A percentile compares a stretch with the other conserved stretches of the same genome.
Evolutionary conservation across 768 basidiomycete genomes (phyloP).

Genomic region (Butyriboletus loyo): DNA sequence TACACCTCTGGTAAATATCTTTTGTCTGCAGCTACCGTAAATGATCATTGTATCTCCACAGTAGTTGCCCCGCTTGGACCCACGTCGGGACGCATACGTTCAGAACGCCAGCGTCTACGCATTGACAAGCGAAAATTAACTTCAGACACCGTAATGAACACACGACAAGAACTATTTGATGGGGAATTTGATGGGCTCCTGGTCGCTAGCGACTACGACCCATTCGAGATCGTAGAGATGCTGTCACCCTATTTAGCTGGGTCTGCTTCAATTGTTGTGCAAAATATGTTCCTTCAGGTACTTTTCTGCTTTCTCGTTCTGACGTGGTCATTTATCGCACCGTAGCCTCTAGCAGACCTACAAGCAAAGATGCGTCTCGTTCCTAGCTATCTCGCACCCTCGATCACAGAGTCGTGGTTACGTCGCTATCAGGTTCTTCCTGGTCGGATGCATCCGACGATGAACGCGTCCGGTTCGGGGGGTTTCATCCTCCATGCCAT

Average conservation of each 20-base stretch:
- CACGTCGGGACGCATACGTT: slow-evolving; percentile 55
- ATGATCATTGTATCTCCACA: slow-evolving; percentile 24
- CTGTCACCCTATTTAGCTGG: slow-evolving; percentile 78
- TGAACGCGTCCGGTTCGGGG: slow-evolving; percentile 86
- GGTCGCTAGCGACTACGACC: slow-evolving; percentile 82
- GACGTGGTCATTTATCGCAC: slow-evolving; percentile 5
- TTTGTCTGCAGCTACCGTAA: not conserved
- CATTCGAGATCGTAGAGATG: slow-evolving; percentile 72
- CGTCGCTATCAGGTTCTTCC: slow-evolving; percentile 95
- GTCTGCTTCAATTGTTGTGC: slow-evolving; percentile 82
- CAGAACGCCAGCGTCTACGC: slow-evolving; percentile 68
- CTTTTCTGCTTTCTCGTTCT: slow-evolving; percentile 4
- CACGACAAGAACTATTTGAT: slow-evolving; percentile 75
- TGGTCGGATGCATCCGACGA: slow-evolving; percentile 92
- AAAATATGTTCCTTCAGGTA: slow-evolving; percentile 80
- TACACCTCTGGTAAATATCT: slow-evolving; percentile 58
- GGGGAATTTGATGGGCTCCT: slow-evolving; percentile 92
- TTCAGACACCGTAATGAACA: slow-evolving; percentile 55
- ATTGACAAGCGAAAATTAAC: slow-evolving; percentile 75
- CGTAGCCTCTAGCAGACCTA: slow-evolving; percentile 71
- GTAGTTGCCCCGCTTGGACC: slow-evolving; percentile 61
- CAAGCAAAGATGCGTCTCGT: slow-evolving; percentile 66
- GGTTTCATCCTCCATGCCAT: slow-evolving; percentile 83
- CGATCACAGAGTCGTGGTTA: slow-evolving; percentile 82
- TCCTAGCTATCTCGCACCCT: slow-evolving; percentile 71